Conservation (phyloP, 2,329 filamentous ascomycete genomes). For the Neofusicoccum laricinum region DNA sequence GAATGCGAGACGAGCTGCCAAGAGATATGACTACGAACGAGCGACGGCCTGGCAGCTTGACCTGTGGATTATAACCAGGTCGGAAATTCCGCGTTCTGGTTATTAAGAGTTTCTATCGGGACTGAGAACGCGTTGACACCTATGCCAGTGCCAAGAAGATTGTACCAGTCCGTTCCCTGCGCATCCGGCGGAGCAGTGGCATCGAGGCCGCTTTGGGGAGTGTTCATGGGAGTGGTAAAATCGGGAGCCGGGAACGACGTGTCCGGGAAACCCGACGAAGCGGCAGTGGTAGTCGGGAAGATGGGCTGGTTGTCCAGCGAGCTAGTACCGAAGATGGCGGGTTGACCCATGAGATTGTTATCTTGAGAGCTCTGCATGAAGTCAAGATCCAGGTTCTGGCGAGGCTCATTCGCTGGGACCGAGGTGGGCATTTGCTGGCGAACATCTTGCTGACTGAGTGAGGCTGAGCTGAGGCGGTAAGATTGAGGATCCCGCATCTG, state of each 20-base stretch:
- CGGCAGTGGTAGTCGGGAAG: conserved; percentile 19
- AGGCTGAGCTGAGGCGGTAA: conserved; percentile 27
- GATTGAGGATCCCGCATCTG: conserved; percentile 24
- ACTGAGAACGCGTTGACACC: conserved; percentile 10
- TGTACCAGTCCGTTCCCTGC: conserved; percentile 27
- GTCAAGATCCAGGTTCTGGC: conserved; percentile 29
- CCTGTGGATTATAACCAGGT: conserved; percentile 30
- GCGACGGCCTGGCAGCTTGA: conserved; percentile 18
- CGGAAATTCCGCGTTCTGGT: conserved; percentile 23
- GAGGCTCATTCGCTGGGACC: conserved; percentile 23
- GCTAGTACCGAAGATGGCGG: conserved; percentile 1
- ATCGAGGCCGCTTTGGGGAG: not conserved
- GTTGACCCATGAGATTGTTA: not conserved
- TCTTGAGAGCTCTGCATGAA: conserved; percentile 24
- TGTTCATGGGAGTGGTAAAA: not conserved
- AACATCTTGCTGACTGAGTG: conserved; percentile 24
- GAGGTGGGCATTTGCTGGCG: conserved; percentile 25
- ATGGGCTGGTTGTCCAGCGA: conserved; percentile 3
- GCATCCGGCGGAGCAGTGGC: conserved; percentile 16
- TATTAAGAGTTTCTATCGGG: conserved; percentile 14
- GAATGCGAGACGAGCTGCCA: not conserved
- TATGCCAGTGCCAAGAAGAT: conserved; percentile 16
- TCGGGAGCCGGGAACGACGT: conserved; percentile 6
- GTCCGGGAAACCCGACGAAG: not conserved
- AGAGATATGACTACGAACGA: not conserved